Evolutionary conservation across 805 yeast genomes (phyloP).

Genomic region (Kuraishia hungarica): DNA sequence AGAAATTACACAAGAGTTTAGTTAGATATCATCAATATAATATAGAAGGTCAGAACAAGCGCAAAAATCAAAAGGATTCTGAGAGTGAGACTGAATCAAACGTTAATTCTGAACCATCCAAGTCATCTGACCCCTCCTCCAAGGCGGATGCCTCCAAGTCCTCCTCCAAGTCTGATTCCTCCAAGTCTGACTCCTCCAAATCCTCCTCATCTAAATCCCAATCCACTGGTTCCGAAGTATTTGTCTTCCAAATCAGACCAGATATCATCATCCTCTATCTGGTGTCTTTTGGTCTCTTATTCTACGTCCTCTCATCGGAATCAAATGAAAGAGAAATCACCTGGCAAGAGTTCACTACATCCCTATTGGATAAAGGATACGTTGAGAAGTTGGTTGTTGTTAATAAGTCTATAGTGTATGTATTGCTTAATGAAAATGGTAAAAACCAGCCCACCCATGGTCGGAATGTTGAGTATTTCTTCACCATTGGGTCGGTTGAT

Average conservation of each 20-base stretch:
- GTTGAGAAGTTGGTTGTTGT: conserved; percentile 71
- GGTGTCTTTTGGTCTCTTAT: conserved; percentile 4
- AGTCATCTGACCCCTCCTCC: no score
- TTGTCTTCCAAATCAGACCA: conserved; percentile 1
- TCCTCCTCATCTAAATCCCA: no score
- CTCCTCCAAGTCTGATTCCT: no score
- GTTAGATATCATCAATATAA: neutral
- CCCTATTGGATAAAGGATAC: conserved; percentile 65
- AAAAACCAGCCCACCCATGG: conserved; percentile 23
- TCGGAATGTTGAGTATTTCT: conserved; percentile 32
- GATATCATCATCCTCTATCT: conserved; percentile 2
- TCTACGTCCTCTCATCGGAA: conserved; percentile 2
- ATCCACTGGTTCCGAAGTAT: neutral
- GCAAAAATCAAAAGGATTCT: neutral
- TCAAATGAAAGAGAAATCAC: conserved; percentile 37
- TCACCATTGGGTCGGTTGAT: conserved; percentile 85
- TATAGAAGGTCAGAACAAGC: neutral
- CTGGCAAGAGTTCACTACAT: conserved; percentile 83
- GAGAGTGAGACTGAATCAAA: neutral
- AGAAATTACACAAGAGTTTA: conserved; percentile 2
- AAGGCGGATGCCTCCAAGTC: neutral
- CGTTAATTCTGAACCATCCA: neutral
- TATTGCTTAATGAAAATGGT: conserved; percentile 31
- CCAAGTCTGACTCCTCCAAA: neutral
- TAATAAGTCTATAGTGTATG: conserved; percentile 68